These are phyloP conservation scores for Pseudocercospora fuligena DNA, from an alignment of 2,329 filamentous ascomycete species.

Conservation along the genomic window DNA sequence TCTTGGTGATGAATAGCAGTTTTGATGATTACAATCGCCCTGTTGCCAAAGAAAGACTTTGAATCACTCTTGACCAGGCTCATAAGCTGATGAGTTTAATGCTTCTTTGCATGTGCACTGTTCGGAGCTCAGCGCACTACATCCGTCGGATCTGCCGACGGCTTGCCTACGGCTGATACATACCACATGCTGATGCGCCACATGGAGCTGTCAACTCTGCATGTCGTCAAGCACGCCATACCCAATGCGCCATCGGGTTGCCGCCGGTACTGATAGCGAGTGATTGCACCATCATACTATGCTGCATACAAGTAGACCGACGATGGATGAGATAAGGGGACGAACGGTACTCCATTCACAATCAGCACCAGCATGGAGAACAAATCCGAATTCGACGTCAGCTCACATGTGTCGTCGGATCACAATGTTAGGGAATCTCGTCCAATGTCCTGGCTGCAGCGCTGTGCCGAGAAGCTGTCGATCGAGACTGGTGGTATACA, in stretches of 20 bases:
- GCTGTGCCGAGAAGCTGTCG: constrained; percentile 12
- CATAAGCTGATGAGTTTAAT: background rate
- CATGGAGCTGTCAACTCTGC: background rate
- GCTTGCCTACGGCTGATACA: constrained; percentile 7
- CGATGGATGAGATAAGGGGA: background rate
- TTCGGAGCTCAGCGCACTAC: background rate
- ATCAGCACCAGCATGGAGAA: background rate
- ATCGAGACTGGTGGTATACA: constrained; percentile 24
- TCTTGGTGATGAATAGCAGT: background rate
- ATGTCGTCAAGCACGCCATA: background rate
- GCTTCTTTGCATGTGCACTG: background rate
- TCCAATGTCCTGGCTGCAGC: background rate
- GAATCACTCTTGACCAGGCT: background rate
- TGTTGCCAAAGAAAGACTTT: too few relatives aligned
- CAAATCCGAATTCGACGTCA: background rate
- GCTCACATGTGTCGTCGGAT: background rate
- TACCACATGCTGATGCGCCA: background rate
- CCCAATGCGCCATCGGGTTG: background rate
- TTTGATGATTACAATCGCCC: too few relatives aligned
- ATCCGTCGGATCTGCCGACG: constrained; percentile 1
- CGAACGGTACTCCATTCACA: background rate
- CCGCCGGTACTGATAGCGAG: constrained; percentile 2
- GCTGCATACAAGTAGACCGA: background rate
- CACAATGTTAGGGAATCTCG: background rate
- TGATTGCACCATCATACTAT: background rate